Evolutionary conservation across 805 yeast genomes (phyloP), one percentile per base, ranked within the genome.

Genomic region (Kazachstania bromeliacearum): DNA sequence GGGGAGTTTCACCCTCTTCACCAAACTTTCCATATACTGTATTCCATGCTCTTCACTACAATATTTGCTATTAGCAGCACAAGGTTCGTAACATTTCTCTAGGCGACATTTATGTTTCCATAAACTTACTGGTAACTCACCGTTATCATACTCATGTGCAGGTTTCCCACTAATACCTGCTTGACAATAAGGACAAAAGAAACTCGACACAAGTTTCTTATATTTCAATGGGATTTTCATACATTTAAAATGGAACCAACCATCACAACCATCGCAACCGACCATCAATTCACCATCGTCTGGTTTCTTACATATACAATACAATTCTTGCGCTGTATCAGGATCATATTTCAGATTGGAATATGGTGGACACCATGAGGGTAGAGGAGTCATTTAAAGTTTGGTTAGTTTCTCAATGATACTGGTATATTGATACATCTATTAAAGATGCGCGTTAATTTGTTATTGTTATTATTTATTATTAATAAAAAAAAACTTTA

Each of bases 211-310:
- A 34, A 85, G 62, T 27, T 68, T 65, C 39, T 72, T 67, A 48
- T 69, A 70, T 36, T 64, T 59, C 7, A 53, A 55, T 35, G 76
- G 67, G 25, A 85, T 53, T 35, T 68, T 68, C 69, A 87, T 73
- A 54, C 96, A 88, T 31, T 62, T 63, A 57, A 87, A 84, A 59
- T 88, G 96, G 53, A 70, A 88, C 96, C 96, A 88, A 40, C 85
- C 95, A 50, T 85, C 95, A 59, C 96, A 88, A 5, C 85, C 88
- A 54, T 87, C 96, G 55, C 96, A 87, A 0, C 82, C 85, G n/a
- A 88, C 81, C 96, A 88, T 88, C 53, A 87, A 62, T 39, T 75
- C 78, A 2, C 88, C 92, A 40, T 70, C 67, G 49, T 88, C 96
- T 0, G 85, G 80, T 41, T 70, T 71, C 26, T 92, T 68, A 55